Base-by-base conservation (phyloP, 257 asterid species). In the Phtheirospermum japonicum region DNA sequence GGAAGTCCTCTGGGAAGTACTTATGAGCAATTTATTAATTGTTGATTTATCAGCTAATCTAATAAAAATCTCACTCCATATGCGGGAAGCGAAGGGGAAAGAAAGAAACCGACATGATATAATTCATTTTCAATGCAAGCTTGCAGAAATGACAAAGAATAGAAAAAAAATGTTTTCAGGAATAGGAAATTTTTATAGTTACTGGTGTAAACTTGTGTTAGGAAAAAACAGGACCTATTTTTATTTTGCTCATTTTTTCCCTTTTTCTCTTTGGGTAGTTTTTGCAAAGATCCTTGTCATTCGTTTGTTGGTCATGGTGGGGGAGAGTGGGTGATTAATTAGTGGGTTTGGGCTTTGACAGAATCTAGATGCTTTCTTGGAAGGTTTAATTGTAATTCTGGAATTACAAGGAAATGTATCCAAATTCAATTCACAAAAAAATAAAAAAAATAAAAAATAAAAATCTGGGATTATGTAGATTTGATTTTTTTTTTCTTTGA, bases 1-100 rank as follows among this genome's bases (percentile, higher is more conserved):
- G 98, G 98, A 90, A 90, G 79, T 85, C 98, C 4, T 90, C 96
- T 2, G 96, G 98, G 55, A 88, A 90, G 78, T 90, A 86, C 82
- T 85, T 85, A 39, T 87, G 82, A 81, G 59, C 36, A 36, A 63
- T 17, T 59, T 40, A 39, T n/a, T n/a, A n/a, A n/a, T n/a, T 16
- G 64, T 54, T 52, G 48, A 58, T 63, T 16, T 42, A 49, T 59
- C 72, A 19, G 56, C 63, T 17, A 49, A 17, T 19, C n/a, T 17
- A 9, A 37, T 37, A 37, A 37, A 37, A 49, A 34, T 72, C 67
- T 68, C 13, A 39, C 56, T 60, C 52, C 26, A 23, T 54, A 54
- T 54, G 65, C 39, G 30, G 49, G 31, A 19, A 49, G 55, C 55
- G 11, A 17, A 19, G 48, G n/a, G n/a, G n/a, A n/a, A n/a, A n/a